Base-by-base conservation (phyloP, 768 basidiomycete genomes). In the Hirschioporus abietinus region DNA sequence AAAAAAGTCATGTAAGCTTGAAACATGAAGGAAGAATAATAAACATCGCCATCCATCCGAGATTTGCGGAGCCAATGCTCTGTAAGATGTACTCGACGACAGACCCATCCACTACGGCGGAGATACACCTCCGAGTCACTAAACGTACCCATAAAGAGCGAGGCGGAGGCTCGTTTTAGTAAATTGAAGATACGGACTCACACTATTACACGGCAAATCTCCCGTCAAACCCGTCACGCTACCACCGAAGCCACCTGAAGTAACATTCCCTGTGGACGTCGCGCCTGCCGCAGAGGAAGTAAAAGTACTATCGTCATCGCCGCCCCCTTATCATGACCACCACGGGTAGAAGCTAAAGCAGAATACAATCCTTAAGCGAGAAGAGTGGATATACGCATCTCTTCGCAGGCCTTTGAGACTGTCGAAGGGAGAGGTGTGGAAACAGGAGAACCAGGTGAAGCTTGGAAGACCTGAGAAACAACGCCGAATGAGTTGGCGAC, bases 11-110 rank as follows among this genome's bases (percentile, higher is more conserved):
- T 23, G 15, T 23, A 62, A 26, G 1, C 35, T n/a, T 3, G 66
- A 52, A 57, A 27, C 52, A 24, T 23, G 36, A 35, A 52, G 42
- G 42, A 8, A 24, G 26, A 17, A 66, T 20, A 35, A 61, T 70
- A 26, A 30, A 71, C 71, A 72, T 58, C 26, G 71, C 71, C 73
- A 74, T 73, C 72, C 72, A 74, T 35, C 73, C 73, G n/a, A 69
- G 57, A 23, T 24, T 20, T 30, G 20, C 36, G n/a, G 27, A 58
- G 9, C 66, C 66, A 8, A 63, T 69, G 62, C 69, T 71, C 20
- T 68, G 69, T 12, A 74, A 15, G 15, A 61, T 61, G 23, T 34
- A 61, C 30, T 61, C 25, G 60, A 61, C 60, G 25, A 25, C 60
- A 25, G 60, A 61, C 24, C 60, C 60, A 36, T 66, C 68, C 52